These are phyloP conservation scores for Taphrina populina DNA, from an alignment of 1,139 yeast genomes.

Conservation along the genomic window DNA sequence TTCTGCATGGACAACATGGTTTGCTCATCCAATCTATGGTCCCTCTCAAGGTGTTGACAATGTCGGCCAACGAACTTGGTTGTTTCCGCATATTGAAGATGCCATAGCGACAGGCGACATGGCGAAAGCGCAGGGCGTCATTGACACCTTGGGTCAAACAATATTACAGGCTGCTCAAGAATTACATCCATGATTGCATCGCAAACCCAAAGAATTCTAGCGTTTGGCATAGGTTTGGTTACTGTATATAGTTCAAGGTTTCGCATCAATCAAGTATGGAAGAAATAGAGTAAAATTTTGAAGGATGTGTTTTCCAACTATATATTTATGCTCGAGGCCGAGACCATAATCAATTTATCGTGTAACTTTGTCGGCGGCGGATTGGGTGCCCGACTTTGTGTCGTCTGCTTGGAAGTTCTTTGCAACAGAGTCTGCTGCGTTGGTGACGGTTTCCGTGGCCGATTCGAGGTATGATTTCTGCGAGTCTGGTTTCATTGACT, in stretches of 20 bases:
- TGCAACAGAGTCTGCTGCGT: constrained; percentile 20
- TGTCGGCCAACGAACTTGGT: constrained; percentile 41
- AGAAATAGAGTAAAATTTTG: too few species aligned
- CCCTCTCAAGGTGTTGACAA: constrained; percentile 60
- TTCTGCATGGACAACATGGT: constrained; percentile 62
- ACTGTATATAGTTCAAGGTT: too few species aligned
- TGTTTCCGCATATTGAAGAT: constrained; percentile 73
- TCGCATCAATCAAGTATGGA: too few species aligned
- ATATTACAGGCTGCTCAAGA: constrained; percentile 44
- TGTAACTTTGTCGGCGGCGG: constrained; percentile 10
- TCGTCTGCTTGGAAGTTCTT: constrained; percentile 12
- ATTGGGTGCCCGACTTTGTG: constrained; percentile 9
- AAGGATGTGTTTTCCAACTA: too few species aligned
- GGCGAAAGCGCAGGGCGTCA: constrained; percentile 58
- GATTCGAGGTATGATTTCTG: constrained; percentile 23
- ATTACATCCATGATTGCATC: constrained; percentile 31
- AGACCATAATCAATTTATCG: too few species aligned
- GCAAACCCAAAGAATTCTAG: too few species aligned
- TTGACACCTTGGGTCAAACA: constrained; percentile 51
- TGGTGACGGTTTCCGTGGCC: constrained; percentile 24
- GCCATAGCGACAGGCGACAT: constrained; percentile 55
- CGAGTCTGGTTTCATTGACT: constrained; percentile 19
- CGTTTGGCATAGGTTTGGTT: too few species aligned
- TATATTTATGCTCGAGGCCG: too few species aligned
- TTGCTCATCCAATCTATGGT: constrained; percentile 67